Conservation (phyloP, 306 rosid genomes). For the Carpinus fangiana region DNA sequence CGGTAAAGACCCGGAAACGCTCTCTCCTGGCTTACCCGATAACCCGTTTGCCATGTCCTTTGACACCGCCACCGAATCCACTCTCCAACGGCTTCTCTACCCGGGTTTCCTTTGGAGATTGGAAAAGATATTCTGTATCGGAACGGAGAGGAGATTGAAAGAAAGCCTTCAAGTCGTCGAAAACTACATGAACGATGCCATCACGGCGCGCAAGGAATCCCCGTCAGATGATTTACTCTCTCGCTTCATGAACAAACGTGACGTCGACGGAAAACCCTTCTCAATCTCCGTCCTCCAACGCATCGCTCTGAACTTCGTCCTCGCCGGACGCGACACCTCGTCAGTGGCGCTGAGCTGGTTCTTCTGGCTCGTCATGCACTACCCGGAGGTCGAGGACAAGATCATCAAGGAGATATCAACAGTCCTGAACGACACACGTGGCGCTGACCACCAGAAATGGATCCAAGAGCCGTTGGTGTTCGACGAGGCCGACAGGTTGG, state of each 20-base stretch:
- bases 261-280: constrained; percentile 51
- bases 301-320: constrained; percentile 85
- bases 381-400: constrained; percentile 58
- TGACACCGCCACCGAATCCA: constrained; percentile 80
- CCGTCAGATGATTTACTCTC: constrained; percentile 86
- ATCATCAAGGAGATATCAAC: constrained; percentile 52
- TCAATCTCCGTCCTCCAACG: constrained; percentile 48
- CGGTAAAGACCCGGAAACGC: constrained; percentile 87
- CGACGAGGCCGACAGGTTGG: constrained; percentile 73
- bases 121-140: constrained; percentile 53
- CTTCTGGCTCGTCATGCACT: constrained; percentile 84
- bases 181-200: constrained; percentile 76
- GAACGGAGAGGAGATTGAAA: constrained; percentile 51
- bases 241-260: constrained; percentile 72
- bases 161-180: constrained; percentile 59
- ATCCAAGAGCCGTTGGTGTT: constrained; percentile 65
- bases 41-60: constrained; percentile 67
- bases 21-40: constrained; percentile 60
- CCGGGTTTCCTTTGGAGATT: constrained; percentile 70
- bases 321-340: constrained; percentile 96
- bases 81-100: constrained; percentile 72
- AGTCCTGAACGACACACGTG: constrained; percentile 60
- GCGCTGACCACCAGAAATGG: constrained; percentile 48
- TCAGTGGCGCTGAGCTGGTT: constrained; percentile 96
- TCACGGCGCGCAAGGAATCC: constrained; percentile 48